Base-by-base conservation (phyloP, 345 rosid genomes). In the Kandelia obovata region DNA sequence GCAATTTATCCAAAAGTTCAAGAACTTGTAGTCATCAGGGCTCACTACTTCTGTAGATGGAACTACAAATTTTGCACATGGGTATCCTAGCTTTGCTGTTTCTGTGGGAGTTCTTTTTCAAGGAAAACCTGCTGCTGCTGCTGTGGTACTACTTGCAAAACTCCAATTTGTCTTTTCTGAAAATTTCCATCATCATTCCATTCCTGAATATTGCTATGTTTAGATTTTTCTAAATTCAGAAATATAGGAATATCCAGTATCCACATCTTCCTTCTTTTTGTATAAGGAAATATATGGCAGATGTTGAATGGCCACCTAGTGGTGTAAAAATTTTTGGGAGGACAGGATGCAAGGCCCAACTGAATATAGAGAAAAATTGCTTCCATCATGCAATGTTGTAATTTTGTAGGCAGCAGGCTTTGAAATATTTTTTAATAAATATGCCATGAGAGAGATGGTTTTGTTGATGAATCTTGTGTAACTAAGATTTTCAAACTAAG, bases 41-140 rank as follows among this genome's bases (percentile, higher is more conserved):
- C 13, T 71, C 61, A 31, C 39, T 76, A n/a, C 60, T 56, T 76
- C 9, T 66, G 67, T 70, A 89, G 98, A 94, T 83, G 98, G 98
- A 76, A 94, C 98, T 69, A 94, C 97, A 61, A 91, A 91, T 80
- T 94, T 94, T 68, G 93, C 98, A 6, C 98, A 94, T 69, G 86
- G 96, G 67, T 94, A 94, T 82, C 98, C 97, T 34, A 89, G 97
- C 86, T 94, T 91, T 84, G 97, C 98, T 20, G 95, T 94, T 64
- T 91, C 97, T 58, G 88, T 94, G n/a, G 98, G 86, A 74, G 92
- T 91, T 81, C 81, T 94, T 35, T 89, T 82, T 80, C 90, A 70
- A 17, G 97, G 98, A 70, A 88, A 75, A 7, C 97, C 97, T 52
- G 89, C 85, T 9, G 96, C 97, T 64, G 98, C 96, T 72, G 79